Base-by-base conservation (phyloP, 768 basidiomycete genomes). In the Pulveroboletus sp. region DNA sequence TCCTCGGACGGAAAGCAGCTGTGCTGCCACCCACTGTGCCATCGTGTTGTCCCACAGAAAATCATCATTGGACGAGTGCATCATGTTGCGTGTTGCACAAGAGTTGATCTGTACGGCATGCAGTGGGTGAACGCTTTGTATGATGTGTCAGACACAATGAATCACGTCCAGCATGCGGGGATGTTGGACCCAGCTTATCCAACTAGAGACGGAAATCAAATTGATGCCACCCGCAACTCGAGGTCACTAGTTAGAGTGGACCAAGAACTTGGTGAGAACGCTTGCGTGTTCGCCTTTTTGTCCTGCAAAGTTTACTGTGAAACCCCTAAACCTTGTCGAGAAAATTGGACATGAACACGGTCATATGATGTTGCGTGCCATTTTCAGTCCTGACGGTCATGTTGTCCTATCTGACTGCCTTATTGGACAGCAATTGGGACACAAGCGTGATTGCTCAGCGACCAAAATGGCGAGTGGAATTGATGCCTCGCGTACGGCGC, bases 401-500 rank as follows among this genome's bases (percentile, higher is more conserved):
- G 37, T 8, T n/a, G 28, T 21, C 21, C 46, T 6, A 30, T 13
- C 21, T 24, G 27, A 21, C 37, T 5, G 47, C 46, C 48, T 4
- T 18, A 13, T 27, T 14, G 40, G 13, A 33, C 14, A 31, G 41
- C 45, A 15, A 38, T 30, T 15, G 31, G 33, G 8, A 37, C 6
- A 17, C 21, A 21, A 4, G 21, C 21, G 21, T 21, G 21, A 21
- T 21, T 21, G 30, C 9, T 10, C 51, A 36, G 18, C 38, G 37
- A 18, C 24, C 39, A 17, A 56, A 36, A 32, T 13, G 14, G 35
- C 27, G 33, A 27, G 44, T 39, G 33, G 43, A 28, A 41, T 41
- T 37, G 56, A 58, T 54, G 56, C 57, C 56, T 55, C 40, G 57
- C 53, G 44, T 43, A 8, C 6, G 26, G 11, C 14, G 45, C 57